Evolutionary conservation across 2,329 filamentous ascomycete species (phyloP).

Genomic region (Plectosphaerella cucumerina): DNA sequence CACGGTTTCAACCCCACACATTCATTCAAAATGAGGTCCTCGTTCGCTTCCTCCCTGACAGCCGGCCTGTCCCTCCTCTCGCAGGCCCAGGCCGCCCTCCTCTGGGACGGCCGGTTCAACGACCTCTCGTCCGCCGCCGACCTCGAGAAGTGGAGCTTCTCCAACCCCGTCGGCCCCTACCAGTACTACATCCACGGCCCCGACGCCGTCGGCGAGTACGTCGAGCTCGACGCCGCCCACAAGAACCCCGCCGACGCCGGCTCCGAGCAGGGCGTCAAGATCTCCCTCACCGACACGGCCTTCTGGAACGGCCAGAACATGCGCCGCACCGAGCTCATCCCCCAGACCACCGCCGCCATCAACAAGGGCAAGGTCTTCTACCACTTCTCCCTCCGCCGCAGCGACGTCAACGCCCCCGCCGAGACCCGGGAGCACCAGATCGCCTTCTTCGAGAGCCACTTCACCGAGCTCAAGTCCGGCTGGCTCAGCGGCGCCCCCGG

Average conservation of each 20-base stretch:
- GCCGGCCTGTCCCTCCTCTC: neutral
- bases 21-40: neutral
- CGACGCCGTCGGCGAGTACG: slow-evolving; percentile 51
- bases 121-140: slow-evolving; percentile 49
- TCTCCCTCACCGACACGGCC: slow-evolving; percentile 59
- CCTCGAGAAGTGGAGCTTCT: slow-evolving; percentile 60
- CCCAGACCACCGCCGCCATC: slow-evolving; percentile 63
- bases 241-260: slow-evolving; percentile 63
- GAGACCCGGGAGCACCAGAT: slow-evolving; percentile 64
- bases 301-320: slow-evolving; percentile 72
- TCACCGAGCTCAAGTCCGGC: slow-evolving; percentile 71
- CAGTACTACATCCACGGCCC: slow-evolving; percentile 74
- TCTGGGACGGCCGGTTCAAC: slow-evolving; percentile 67
- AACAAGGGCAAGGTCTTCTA: slow-evolving; percentile 64
- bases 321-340: slow-evolving; percentile 71
- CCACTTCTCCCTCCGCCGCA: slow-evolving; percentile 65
- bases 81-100: slow-evolving; percentile 21
- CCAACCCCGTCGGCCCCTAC: slow-evolving; percentile 65
- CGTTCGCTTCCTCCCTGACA: neutral
- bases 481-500: slow-evolving; percentile 46
- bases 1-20: too few relatives aligned
- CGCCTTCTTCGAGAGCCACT: slow-evolving; percentile 63
- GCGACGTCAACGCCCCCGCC: slow-evolving; percentile 55
- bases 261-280: slow-evolving; percentile 62
- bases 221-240: slow-evolving; percentile 55